Conservation (phyloP, 2,329 filamentous ascomycete species). For the Trichoderma guizhouense region DNA sequence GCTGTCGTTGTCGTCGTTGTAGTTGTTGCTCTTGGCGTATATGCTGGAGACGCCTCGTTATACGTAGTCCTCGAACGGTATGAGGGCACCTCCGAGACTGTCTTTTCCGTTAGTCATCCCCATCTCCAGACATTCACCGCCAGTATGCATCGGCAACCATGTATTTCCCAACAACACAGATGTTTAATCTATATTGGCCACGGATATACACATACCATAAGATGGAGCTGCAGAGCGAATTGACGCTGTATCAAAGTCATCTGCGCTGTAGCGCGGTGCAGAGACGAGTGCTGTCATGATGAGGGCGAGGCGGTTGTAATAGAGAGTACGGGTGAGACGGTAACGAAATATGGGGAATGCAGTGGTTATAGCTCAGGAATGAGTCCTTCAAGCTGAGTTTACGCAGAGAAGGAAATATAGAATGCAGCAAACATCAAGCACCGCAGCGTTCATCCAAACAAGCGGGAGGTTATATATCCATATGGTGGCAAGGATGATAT, state of each 20-base stretch:
- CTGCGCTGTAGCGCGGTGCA: conserved; percentile 38
- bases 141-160: background rate
- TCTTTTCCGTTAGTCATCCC: background rate
- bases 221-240: conserved; percentile 66
- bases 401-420: background rate
- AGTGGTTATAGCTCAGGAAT: background rate
- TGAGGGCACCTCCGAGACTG: conserved; percentile 62
- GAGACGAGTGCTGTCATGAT: conserved; percentile 33
- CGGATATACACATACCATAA: conserved; percentile 49
- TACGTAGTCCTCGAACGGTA: conserved; percentile 56
- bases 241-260: conserved; percentile 66
- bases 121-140: background rate
- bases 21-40: conserved; percentile 38
- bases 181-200: no score
- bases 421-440: background rate
- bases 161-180: background rate
- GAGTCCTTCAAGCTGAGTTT: background rate
- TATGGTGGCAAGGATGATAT: background rate
- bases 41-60: conserved; percentile 48
- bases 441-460: background rate
- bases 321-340: background rate
- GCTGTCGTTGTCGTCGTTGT: background rate
- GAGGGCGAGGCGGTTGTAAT: conserved; percentile 2
- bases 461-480: background rate
- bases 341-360: background rate